These are phyloP conservation scores for Candida sp. DNA, from an alignment of 1,139 yeast species.

Conservation along the genomic window DNA sequence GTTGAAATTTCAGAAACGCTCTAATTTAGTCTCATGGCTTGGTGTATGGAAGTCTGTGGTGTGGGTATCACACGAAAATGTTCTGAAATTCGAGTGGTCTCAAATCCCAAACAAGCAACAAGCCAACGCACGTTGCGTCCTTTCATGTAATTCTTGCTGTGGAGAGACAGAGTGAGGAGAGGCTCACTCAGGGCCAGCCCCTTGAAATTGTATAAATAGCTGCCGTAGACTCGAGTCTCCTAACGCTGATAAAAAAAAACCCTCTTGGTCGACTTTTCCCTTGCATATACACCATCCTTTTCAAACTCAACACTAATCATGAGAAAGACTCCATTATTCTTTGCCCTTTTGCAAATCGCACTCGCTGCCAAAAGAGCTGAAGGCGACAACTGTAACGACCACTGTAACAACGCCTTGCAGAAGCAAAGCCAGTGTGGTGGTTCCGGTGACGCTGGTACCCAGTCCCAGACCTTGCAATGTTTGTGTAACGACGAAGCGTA, in stretches of 20 bases:
- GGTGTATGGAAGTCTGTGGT: not conserved
- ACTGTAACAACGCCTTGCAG: not conserved
- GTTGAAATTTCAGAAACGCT: not conserved
- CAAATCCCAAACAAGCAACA: not conserved
- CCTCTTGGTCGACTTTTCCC: too few relatives aligned
- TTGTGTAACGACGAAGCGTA: constrained; percentile 3
- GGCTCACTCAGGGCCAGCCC: too few relatives aligned
- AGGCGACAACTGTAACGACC: constrained; percentile 2
- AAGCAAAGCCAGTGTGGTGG: constrained; percentile 4
- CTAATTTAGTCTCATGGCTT: not conserved
- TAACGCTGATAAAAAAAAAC: too few relatives aligned
- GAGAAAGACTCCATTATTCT: constrained; percentile 4
- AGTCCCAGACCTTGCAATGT: constrained; percentile 2
- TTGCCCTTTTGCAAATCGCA: constrained; percentile 5
- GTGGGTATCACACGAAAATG: constrained; percentile 2
- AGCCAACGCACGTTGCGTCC: not conserved
- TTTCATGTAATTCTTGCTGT: not conserved
- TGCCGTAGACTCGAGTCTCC: too few relatives aligned
- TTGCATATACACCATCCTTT: too few relatives aligned
- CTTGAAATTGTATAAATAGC: not conserved
- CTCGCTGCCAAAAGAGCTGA: constrained; percentile 5
- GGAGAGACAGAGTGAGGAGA: too few relatives aligned
- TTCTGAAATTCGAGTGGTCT: not conserved
- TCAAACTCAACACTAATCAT: not conserved
- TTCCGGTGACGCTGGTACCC: constrained; percentile 1